Conservation (phyloP, 2,329 filamentous ascomycete genomes). For the Colletotrichum sp. region DNA sequence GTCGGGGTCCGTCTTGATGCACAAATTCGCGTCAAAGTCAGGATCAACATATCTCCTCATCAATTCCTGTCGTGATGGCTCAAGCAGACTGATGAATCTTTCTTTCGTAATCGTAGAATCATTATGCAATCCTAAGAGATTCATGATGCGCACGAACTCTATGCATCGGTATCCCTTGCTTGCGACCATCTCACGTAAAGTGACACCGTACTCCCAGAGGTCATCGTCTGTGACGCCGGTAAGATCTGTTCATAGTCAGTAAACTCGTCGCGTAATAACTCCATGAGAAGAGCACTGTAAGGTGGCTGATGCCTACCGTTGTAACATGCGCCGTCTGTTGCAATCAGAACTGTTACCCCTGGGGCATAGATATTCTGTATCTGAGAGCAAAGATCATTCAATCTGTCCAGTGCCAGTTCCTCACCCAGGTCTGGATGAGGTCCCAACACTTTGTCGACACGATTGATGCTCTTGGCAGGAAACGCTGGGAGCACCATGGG, state of each 20-base stretch:
- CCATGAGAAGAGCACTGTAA: neutral
- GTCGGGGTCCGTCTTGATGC: neutral
- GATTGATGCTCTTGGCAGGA: neutral
- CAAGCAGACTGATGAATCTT: neutral
- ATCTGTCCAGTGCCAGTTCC: neutral
- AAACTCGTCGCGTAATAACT: neutral
- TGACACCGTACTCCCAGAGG: neutral
- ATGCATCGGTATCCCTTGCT: neutral
- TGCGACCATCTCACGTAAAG: neutral
- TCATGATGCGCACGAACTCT: neutral
- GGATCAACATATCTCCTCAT: neutral
- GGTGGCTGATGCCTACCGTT: neutral
- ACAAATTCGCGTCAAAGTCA: neutral
- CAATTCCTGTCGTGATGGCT: neutral
- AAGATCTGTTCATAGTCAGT: neutral
- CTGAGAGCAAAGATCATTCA: neutral
- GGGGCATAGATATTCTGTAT: neutral
- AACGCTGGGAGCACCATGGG: neutral
- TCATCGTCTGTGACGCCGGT: neutral
- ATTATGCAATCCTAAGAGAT: neutral
- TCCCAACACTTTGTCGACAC: neutral
- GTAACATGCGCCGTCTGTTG: neutral
- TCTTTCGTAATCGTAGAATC: neutral
- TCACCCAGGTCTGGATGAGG: neutral
- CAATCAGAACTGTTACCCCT: neutral